Evolutionary conservation across 208 protist genomes (phyloP), one percentile per base, ranked within the genome.

Genomic region (Borovskyia barvae): DNA sequence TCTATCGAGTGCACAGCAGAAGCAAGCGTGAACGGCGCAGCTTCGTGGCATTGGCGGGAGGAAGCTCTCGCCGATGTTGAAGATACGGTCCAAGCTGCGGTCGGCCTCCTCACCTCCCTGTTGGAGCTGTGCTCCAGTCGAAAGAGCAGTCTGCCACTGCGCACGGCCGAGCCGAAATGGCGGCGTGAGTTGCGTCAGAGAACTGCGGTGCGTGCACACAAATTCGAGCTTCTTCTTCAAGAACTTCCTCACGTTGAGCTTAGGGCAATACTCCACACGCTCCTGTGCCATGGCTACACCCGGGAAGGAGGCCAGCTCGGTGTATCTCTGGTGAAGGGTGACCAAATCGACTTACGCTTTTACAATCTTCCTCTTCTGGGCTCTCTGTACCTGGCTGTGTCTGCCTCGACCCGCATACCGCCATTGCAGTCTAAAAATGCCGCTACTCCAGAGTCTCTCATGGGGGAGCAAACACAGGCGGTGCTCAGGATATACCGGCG

Each of bases 321-420:
- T 1, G 37, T 60, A 24, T 62, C 69, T 17, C 66, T 93, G 32
- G 74, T 79, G 33, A 41, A 30, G 9, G 64, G 59, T 0, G 66
- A 74, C n/a, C 73, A 87, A 61, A 52, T 93, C 4, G 87, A 93
- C 42, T 50, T 93, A 28, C 66, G 72, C 17, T 85, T 68, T 58
- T 93, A 90, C 62, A 50, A 75, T 0, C 75, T 90, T 8, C 37
- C 52, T 9, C 55, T 90, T 30, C 81, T 93, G 2, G 75, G 79
- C 1, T 80, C 73, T 0, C 70, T 93, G 17, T 89, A 87, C 54
- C 66, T 87, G 29, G 77, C 83, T 5, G 55, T 79, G 9, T 57
- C 41, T 12, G 39, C 63, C 15, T n/a, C n/a, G n/a, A n/a, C n/a
- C n/a, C n/a, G n/a, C n/a, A n/a, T n/a, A n/a, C 22, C 58, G 14